phyloP scores from a whole-genome alignment of 1,284 basidiomycete genomes.

The Marasmius oreades region DNA sequence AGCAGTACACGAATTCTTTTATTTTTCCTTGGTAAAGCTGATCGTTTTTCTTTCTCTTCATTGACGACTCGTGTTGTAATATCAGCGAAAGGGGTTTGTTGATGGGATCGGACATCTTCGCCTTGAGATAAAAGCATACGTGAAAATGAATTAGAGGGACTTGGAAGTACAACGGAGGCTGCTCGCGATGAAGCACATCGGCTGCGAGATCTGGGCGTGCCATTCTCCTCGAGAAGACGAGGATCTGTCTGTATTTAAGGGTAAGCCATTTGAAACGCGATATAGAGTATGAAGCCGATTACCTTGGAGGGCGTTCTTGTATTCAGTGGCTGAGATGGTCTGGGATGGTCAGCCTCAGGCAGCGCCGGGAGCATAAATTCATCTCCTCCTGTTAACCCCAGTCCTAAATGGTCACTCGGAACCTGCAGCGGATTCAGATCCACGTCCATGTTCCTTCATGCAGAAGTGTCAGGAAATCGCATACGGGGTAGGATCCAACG shows the following conservation, averaged over 20 bases:
- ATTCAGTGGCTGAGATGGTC: background rate
- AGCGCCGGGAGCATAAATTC: slow-evolving; percentile 20
- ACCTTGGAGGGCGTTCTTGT: background rate
- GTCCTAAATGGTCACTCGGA: background rate
- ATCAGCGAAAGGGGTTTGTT: slow-evolving; percentile 24
- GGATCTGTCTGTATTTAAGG: slow-evolving; percentile 19
- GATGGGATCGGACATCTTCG: slow-evolving; percentile 16
- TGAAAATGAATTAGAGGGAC: slow-evolving; percentile 34
- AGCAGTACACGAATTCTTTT: slow-evolving; percentile 45
- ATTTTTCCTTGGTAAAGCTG: slow-evolving; percentile 24
- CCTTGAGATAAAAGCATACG: slow-evolving; percentile 38
- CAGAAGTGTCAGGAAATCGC: too few relatives aligned
- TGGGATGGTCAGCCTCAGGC: background rate
- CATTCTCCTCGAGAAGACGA: slow-evolving; percentile 9
- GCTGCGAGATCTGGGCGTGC: background rate
- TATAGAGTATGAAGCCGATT: background rate
- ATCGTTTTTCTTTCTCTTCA: slow-evolving; percentile 20
- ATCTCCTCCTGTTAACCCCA: slow-evolving; percentile 20
- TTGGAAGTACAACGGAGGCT: slow-evolving; percentile 16
- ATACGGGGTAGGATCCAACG: background rate
- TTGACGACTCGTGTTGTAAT: slow-evolving; percentile 24
- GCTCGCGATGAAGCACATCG: slow-evolving; percentile 6
- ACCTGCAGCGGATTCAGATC: slow-evolving; percentile 11
- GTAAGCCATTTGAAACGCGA: background rate
- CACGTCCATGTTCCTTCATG: slow-evolving; percentile 8